phyloP scores from a whole-genome alignment of 2,329 filamentous ascomycete species.

The Colletotrichum sp. region DNA sequence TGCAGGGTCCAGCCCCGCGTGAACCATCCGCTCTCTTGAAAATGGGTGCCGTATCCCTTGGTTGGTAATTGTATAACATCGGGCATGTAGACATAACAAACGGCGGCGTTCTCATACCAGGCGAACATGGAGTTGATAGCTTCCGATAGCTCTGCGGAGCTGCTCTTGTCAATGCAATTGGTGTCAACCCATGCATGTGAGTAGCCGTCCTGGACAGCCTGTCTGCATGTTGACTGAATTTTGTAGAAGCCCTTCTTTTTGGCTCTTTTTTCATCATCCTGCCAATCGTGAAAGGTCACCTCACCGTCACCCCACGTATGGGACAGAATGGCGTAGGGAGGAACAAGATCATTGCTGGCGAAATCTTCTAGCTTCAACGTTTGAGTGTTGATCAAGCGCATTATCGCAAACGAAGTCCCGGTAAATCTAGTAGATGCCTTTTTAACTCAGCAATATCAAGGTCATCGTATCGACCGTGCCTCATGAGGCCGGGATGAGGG shows the following conservation, averaged over 20 bases:
- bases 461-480: neutral
- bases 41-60: neutral
- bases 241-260: neutral
- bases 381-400: neutral
- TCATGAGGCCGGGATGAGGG: neutral
- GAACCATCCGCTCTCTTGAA: conserved; percentile 17
- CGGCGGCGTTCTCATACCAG: conserved; percentile 18
- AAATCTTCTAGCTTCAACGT: neutral
- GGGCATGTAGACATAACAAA: conserved; percentile 26
- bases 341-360: neutral
- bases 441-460: neutral
- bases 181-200: neutral
- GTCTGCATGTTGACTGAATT: neutral
- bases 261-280: fast-evolving
- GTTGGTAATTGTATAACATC: neutral
- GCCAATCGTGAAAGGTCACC: conserved; percentile 1
- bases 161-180: conserved; percentile 4
- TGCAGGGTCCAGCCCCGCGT: conserved; percentile 21
- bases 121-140: conserved; percentile 21
- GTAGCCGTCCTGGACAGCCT: neutral
- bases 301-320: conserved; percentile 18
- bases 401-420: neutral
- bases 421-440: neutral
- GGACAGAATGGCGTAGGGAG: conserved; percentile 18
- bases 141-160: conserved; percentile 3